Percentiles rank a stretch among this genome's conserved stretches.
phyloP scores from a whole-genome alignment of 495 filamentous ascomycete species.

The Penicillium angulare region DNA sequence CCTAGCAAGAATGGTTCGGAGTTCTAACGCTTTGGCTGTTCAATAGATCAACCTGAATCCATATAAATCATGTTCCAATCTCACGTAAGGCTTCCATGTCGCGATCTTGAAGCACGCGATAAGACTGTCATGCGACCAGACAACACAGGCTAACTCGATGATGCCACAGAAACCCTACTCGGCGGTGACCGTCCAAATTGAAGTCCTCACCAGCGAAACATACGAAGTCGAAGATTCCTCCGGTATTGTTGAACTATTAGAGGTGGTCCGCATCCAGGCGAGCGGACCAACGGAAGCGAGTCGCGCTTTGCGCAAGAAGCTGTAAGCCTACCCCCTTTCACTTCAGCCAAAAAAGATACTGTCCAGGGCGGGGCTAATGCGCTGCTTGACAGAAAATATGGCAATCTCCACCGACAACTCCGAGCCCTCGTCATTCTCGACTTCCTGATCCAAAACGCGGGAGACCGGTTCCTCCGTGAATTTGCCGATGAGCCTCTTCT shows the following conservation, averaged over 20 bases:
- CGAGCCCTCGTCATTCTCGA: slow-evolving; percentile 89
- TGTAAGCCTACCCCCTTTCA: too few species aligned
- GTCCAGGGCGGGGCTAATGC: too few species aligned
- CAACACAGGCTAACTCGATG: slow-evolving; percentile 1
- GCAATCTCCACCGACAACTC: slow-evolving; percentile 85
- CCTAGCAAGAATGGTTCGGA: too few species aligned
- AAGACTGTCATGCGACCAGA: slow-evolving; percentile 6
- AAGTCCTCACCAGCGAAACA: slow-evolving; percentile 83
- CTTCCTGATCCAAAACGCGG: slow-evolving; percentile 91
- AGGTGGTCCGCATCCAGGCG: slow-evolving; percentile 85
- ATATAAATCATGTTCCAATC: slow-evolving; percentile 40
- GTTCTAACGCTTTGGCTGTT: background rate
- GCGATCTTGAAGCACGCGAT: slow-evolving; percentile 1
- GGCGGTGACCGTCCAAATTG: slow-evolving; percentile 91
- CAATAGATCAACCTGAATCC: background rate
- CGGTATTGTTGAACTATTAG: slow-evolving; percentile 90
- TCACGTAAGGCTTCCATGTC: slow-evolving; percentile 29
- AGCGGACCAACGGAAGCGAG: slow-evolving; percentile 88
- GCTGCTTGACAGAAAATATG: slow-evolving; percentile 84
- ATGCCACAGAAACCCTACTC: slow-evolving; percentile 77
- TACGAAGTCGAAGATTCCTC: slow-evolving; percentile 88
- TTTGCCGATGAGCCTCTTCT: slow-evolving; percentile 94
- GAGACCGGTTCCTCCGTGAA: slow-evolving; percentile 76
- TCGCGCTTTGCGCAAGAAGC: slow-evolving; percentile 92
- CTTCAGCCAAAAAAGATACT: too few species aligned